Conservation (phyloP, 306 rosid genomes). For the Begonia fuchsioides region DNA sequence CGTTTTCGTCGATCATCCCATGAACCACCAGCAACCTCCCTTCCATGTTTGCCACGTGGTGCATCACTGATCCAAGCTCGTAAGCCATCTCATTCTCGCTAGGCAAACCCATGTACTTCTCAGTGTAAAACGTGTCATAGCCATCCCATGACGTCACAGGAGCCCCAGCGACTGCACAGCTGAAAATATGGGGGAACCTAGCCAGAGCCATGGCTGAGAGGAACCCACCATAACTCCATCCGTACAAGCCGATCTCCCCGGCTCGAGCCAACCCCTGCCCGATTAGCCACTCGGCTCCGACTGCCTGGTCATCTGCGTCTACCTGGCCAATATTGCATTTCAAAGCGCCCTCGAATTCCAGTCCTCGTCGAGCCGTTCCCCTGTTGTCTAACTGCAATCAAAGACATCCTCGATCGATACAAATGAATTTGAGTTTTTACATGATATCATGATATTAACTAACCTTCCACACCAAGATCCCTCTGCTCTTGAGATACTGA, state of each 20-base stretch:
- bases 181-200: conserved; percentile 57
- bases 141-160: conserved; percentile 96
- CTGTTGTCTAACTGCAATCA: conserved; percentile 73
- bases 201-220: conserved; percentile 76
- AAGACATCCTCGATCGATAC: too few species aligned
- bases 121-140: conserved; percentile 88
- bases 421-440: neutral
- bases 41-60: conserved; percentile 53
- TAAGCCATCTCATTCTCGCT: conserved; percentile 32
- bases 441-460: conserved; percentile 8
- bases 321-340: conserved; percentile 49
- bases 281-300: conserved; percentile 89
- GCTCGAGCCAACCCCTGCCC: conserved; percentile 57
- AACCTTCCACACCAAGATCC: conserved; percentile 95
- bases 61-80: conserved; percentile 52
- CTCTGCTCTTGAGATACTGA: conserved; percentile 67
- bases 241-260: conserved; percentile 75
- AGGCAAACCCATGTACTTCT: conserved; percentile 93
- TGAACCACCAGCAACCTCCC: conserved; percentile 74
- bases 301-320: conserved; percentile 78
- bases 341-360: conserved; percentile 61
- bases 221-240: conserved; percentile 98
- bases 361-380: conserved; percentile 84
- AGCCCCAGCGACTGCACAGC: conserved; percentile 74
- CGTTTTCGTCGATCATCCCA: conserved; percentile 97